Base-by-base conservation (phyloP, 192 early-diverging fungal species). In the Globomyces pollinis-pini region DNA sequence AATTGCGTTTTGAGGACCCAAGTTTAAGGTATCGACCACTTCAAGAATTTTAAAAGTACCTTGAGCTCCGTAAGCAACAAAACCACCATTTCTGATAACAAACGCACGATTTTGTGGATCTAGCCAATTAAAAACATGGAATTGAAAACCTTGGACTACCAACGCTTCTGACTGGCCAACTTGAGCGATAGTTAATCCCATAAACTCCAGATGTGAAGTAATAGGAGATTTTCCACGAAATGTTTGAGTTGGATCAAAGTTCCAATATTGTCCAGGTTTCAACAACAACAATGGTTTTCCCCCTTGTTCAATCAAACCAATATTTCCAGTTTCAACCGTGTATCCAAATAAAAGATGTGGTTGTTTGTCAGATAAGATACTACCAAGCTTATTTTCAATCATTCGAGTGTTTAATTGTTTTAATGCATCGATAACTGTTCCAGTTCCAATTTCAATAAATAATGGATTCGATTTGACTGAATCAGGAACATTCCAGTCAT, bases 21-120 rank as follows among this genome's bases (percentile, higher is more conserved):
- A 47, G 42, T 75, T 68, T 26, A 77, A 59, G 3, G 75, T 77
- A 47, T 77, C 75, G n/a, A 77, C 75, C 12, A 67, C 62, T 3
- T 50, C 75, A 34, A 77, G 36, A 28, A 77, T 65, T 0, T 47
- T 38, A 49, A 72, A 72, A 7, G 64, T 38, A 42, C 73, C 73
- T 13, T 71, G 33, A 33, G 72, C 24, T 15, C 72, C 75, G 42
- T 64, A 77, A 18, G 72, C 67, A 2, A 64, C 72, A 59, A 77
- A 77, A 7, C 75, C 75, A 35, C 65, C 63, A 43, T 77, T 77
- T 6, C 72, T 51, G 20, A 77, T 66, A 21, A 76, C 58, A 51
- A 77, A 77, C n/a, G 71, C 62, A 36, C 57, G 34, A 66, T 77
- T 77, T 26, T 66, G 35, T 26, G 72, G 72, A n/a, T n/a, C n/a